A percentile compares a stretch with the other conserved stretches of the same genome.
These are phyloP conservation scores for Filobasidium uniguttulatum DNA, from an alignment of 1,284 basidiomycete genomes.

Conservation along the genomic window DNA sequence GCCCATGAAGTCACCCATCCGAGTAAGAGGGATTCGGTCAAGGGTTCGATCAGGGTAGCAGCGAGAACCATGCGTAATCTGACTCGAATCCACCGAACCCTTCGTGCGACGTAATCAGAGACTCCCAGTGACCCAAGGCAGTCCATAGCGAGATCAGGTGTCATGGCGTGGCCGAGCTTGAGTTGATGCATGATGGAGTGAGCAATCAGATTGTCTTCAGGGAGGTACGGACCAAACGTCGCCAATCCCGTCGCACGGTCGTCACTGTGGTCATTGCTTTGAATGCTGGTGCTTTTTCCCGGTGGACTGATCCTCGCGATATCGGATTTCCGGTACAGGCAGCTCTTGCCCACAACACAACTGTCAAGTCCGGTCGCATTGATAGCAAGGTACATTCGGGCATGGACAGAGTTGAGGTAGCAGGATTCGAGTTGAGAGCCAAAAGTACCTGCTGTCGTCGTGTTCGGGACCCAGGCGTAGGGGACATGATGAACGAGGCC, in stretches of 20 bases:
- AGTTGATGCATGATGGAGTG: constrained; percentile 81
- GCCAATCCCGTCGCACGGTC: constrained; percentile 44
- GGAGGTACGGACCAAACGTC: constrained; percentile 70
- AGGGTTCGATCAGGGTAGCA: constrained; percentile 72
- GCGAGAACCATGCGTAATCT: constrained; percentile 76
- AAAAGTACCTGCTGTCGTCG: constrained; percentile 34
- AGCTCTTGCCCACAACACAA: constrained; percentile 95
- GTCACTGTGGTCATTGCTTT: constrained; percentile 18
- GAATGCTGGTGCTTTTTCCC: constrained; percentile 28
- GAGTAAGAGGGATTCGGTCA: constrained; percentile 68
- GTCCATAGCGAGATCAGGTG: constrained; percentile 74
- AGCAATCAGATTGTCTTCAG: constrained; percentile 93
- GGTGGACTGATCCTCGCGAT: constrained; percentile 26
- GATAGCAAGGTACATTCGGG: constrained; percentile 98
- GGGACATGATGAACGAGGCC: constrained; percentile 95
- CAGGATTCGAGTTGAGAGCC: constrained; percentile 83
- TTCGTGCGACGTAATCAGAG: constrained; percentile 63
- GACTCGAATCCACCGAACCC: constrained; percentile 86
- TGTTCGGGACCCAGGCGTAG: constrained; percentile 60
- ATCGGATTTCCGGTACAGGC: constrained; percentile 81
- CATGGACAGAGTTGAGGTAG: constrained; percentile 92
- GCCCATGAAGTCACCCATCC: constrained; percentile 52
- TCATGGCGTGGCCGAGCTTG: constrained; percentile 67
- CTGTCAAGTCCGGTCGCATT: constrained; percentile 64
- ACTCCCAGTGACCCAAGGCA: constrained; percentile 75